Percentiles rank a stretch among this genome's conserved stretches.
phyloP scores from a whole-genome alignment of 768 basidiomycete genomes.

The Termitomyces heimii region DNA sequence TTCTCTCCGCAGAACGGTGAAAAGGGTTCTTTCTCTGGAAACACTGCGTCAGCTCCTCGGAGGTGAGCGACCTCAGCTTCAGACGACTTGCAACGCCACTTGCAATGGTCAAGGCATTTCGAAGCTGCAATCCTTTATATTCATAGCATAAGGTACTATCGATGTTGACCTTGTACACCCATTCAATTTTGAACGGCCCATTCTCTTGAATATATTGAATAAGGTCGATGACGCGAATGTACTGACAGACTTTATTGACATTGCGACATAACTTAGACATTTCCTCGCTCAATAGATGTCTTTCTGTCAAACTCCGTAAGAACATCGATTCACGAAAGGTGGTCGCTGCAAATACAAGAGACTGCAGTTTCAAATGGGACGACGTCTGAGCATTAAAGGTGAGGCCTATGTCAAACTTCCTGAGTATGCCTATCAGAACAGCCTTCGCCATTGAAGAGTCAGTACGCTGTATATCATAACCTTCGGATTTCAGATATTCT shows the following conservation, averaged over 20 bases:
- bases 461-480: background rate
- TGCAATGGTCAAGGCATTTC: background rate
- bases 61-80: background rate
- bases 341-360: background rate
- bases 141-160: background rate
- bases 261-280: background rate
- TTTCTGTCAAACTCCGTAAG: background rate
- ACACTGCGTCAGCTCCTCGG: background rate
- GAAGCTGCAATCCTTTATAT: background rate
- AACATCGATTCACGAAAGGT: background rate
- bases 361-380: background rate
- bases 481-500: background rate
- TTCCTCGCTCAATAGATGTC: background rate
- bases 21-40: background rate
- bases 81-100: background rate
- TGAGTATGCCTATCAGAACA: background rate
- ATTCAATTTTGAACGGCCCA: background rate
- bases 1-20: too few relatives aligned
- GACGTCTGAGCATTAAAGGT: background rate
- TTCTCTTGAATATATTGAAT: background rate
- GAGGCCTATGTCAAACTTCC: background rate
- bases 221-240: background rate
- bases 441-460: background rate
- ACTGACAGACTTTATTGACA: background rate
- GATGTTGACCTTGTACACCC: background rate